Evolutionary conservation across 1,284 basidiomycete genomes (phyloP).

Genomic region (Bondarzewia mesenterica): DNA sequence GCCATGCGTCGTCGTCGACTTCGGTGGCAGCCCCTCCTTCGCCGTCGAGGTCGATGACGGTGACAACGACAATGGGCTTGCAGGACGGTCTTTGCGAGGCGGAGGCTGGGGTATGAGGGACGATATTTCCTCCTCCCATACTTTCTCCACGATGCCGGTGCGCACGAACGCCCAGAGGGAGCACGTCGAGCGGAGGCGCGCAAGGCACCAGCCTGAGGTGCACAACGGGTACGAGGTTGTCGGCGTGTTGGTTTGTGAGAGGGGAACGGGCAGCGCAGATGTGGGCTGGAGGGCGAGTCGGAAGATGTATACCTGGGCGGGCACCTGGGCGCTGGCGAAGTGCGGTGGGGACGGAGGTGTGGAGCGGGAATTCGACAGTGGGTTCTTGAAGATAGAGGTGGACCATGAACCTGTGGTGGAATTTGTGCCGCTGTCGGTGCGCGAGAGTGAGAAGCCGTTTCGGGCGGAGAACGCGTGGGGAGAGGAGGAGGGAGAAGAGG

Average conservation of each 20-base stretch:
- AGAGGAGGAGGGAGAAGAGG: constrained; percentile 36
- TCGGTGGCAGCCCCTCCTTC: too few species aligned
- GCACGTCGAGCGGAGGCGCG: constrained; percentile 78
- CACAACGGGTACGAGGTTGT: constrained; percentile 68
- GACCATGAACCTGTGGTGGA: constrained; percentile 40
- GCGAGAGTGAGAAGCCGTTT: constrained; percentile 9
- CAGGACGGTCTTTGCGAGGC: constrained; percentile 7
- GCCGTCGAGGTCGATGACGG: too few species aligned
- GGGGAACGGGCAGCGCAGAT: constrained; percentile 11
- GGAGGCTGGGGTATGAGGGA: constrained; percentile 23
- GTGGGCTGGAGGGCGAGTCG: constrained; percentile 32
- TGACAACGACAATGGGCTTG: too few species aligned
- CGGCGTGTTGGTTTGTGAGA: background rate
- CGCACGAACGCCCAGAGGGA: constrained; percentile 88
- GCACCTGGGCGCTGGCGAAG: constrained; percentile 20
- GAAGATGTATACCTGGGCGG: constrained; percentile 53
- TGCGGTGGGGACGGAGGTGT: constrained; percentile 15
- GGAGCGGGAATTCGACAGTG: constrained; percentile 15
- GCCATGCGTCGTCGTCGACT: too few species aligned
- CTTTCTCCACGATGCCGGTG: constrained; percentile 69
- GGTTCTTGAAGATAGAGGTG: constrained; percentile 47
- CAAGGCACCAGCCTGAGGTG: constrained; percentile 69
- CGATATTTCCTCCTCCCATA: constrained; percentile 79
- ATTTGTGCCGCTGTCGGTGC: constrained; percentile 16
- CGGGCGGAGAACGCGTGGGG: constrained; percentile 19